Conservation (phyloP, 2,329 filamentous ascomycete species). For the Pyrenophora tritici-repentis region DNA sequence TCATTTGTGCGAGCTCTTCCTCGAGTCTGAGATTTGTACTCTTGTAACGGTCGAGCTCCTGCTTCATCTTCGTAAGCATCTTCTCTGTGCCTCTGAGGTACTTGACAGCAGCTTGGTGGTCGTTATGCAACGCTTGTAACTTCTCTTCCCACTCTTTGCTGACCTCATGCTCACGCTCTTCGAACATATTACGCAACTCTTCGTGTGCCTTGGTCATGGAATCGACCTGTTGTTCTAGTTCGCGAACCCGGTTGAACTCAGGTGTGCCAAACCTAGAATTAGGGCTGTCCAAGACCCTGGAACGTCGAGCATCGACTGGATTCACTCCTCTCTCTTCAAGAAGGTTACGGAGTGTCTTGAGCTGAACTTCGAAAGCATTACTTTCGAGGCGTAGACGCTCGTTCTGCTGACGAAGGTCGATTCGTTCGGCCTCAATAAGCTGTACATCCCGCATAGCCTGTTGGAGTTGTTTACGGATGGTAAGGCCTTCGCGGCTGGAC, state of each 20-base stretch:
- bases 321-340: conserved; percentile 87
- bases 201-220: conserved; percentile 79
- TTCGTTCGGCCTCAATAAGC: conserved; percentile 76
- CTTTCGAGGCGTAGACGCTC: conserved; percentile 88
- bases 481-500: conserved; percentile 87
- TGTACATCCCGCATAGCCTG: conserved; percentile 81
- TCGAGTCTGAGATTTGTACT: conserved; percentile 81
- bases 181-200: conserved; percentile 78
- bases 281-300: conserved; percentile 73
- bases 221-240: conserved; percentile 87
- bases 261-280: conserved; percentile 76
- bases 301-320: conserved; percentile 71
- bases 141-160: conserved; percentile 91
- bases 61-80: conserved; percentile 98
- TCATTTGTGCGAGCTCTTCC: conserved; percentile 70
- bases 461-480: conserved; percentile 88
- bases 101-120: conserved; percentile 96
- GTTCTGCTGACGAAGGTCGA: conserved; percentile 80
- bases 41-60: conserved; percentile 93
- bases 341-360: conserved; percentile 91
- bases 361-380: conserved; percentile 91
- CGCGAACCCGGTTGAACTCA: conserved; percentile 76
- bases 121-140: conserved; percentile 89
- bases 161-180: conserved; percentile 81
- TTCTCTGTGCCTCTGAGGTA: conserved; percentile 99